Conservation (phyloP, 2,329 filamentous ascomycete genomes). For the Annulohypoxylon truncatum region DNA sequence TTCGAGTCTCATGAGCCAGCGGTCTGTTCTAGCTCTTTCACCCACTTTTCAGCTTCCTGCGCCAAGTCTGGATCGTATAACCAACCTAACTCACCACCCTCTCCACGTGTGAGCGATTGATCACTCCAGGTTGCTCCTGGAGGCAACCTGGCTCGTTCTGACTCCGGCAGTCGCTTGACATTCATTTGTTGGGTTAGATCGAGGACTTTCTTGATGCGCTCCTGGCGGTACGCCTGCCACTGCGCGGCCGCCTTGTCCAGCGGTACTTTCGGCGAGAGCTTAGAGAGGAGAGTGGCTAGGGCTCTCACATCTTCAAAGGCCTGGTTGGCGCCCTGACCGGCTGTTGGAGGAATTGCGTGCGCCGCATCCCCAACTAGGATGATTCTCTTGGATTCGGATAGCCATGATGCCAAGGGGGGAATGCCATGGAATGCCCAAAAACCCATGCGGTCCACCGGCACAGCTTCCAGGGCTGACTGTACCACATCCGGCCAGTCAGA, state of each 20-base stretch:
- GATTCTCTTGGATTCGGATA: constrained; percentile 50
- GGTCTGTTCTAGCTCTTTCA: constrained; percentile 16
- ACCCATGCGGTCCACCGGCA: constrained; percentile 52
- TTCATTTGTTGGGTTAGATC: constrained; percentile 62
- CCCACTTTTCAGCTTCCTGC: constrained; percentile 33
- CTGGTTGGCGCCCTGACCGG: constrained; percentile 60
- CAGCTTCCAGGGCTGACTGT: constrained; percentile 52
- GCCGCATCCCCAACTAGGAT: constrained; percentile 62
- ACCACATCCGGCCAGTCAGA: constrained; percentile 53
- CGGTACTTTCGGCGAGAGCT: constrained; percentile 38
- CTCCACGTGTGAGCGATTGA: constrained; percentile 29
- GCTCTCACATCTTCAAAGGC: constrained; percentile 63
- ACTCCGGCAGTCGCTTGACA: constrained; percentile 57
- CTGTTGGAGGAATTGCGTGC: constrained; percentile 61
- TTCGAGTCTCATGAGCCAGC: no score
- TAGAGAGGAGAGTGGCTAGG: constrained; percentile 55
- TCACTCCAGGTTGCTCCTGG: constrained; percentile 30
- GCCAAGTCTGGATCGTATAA: constrained; percentile 32
- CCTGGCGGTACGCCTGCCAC: constrained; percentile 63
- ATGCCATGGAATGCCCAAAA: constrained; percentile 60
- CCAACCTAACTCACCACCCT: constrained; percentile 36
- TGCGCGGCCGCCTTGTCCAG: constrained; percentile 49
- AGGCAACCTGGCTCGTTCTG: constrained; percentile 30
- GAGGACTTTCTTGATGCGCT: constrained; percentile 59
- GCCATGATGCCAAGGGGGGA: constrained; percentile 57